Evolutionary conservation across 2,329 filamentous ascomycete species (phyloP).

Genomic region (Fusarium sp.): DNA sequence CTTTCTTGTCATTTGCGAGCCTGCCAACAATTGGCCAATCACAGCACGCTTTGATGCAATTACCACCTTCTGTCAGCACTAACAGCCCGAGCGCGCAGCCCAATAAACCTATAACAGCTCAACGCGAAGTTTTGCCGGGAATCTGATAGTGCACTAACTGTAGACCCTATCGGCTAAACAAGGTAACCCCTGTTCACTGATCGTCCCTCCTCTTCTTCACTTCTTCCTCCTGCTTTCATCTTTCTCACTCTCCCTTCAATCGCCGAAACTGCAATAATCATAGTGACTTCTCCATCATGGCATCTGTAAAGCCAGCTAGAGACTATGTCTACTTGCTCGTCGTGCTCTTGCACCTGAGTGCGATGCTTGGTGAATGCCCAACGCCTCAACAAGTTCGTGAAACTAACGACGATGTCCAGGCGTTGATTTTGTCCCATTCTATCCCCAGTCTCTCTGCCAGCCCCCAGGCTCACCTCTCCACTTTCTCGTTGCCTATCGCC

Average conservation of each 20-base stretch:
- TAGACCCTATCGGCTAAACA: background rate
- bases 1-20: background rate
- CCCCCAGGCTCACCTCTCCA: conserved; percentile 2
- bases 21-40: background rate
- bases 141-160: background rate
- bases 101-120: background rate
- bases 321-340: conserved; percentile 1
- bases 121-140: rapidly evolving
- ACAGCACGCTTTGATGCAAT: background rate
- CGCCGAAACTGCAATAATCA: background rate
- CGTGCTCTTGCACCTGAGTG: background rate
- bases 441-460: conserved; percentile 10
- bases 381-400: background rate
- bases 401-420: background rate
- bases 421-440: conserved; percentile 18
- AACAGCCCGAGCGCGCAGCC: background rate
- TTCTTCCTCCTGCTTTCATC: background rate
- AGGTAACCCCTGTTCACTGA: background rate
- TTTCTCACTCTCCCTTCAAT: no score
- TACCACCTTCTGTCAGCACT: background rate
- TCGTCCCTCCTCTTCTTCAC: background rate
- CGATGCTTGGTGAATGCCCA: background rate
- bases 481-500: conserved; percentile 13
- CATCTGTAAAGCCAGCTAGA: background rate
- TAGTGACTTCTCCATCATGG: background rate